These are phyloP conservation scores for Erodium chrysanthum DNA, from an alignment of 441 rosid species.

Conservation along the genomic window DNA sequence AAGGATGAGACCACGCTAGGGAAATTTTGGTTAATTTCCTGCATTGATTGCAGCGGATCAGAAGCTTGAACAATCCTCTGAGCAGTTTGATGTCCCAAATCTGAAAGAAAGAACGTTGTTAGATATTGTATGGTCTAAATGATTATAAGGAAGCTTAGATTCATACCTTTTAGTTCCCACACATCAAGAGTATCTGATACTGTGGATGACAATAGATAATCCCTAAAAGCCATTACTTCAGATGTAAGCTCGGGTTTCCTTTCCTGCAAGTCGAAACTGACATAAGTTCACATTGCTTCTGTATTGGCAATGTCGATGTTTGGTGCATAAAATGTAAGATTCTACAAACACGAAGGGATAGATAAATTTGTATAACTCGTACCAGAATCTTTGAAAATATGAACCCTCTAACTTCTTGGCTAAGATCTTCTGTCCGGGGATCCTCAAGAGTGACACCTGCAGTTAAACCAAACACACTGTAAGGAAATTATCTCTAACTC, in stretches of 20 bases:
- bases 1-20: slow-evolving; percentile 92
- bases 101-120: slow-evolving; percentile 37
- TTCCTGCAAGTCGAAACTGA: slow-evolving; percentile 43
- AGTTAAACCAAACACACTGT: slow-evolving; percentile 26
- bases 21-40: slow-evolving; percentile 94
- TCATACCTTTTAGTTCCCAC: slow-evolving; percentile 93
- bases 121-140: slow-evolving; percentile 14
- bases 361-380: slow-evolving; percentile 14
- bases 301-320: slow-evolving; percentile 13
- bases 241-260: slow-evolving; percentile 85
- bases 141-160: slow-evolving; percentile 10
- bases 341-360: no score
- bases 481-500: slow-evolving; percentile 7
- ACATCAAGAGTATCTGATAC: slow-evolving; percentile 92
- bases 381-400: slow-evolving; percentile 95
- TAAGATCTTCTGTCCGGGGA: slow-evolving; percentile 96
- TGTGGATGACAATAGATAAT: slow-evolving; percentile 79
- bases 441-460: slow-evolving; percentile 97
- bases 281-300: slow-evolving; percentile 16
- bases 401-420: slow-evolving; percentile 98
- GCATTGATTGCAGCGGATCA: slow-evolving; percentile 94
- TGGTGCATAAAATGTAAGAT: background rate
- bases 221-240: slow-evolving; percentile 92
- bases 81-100: slow-evolving; percentile 98
- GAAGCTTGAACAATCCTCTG: slow-evolving; percentile 95